Evolutionary conservation across 2,329 filamentous ascomycete species (phyloP).

Genomic region (Sphaerulina populicola): DNA sequence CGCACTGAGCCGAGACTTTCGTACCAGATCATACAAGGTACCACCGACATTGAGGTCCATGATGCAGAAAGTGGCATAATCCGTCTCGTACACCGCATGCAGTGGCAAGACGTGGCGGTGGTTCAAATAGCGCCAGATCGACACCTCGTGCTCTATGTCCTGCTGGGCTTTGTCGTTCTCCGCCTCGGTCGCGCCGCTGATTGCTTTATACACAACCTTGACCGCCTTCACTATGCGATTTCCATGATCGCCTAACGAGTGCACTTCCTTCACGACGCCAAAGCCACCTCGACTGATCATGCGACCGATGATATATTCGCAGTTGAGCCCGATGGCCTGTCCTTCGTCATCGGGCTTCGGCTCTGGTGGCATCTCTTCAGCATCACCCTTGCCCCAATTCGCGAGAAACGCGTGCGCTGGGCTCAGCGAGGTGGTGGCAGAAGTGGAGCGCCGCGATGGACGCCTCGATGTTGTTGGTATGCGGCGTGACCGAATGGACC

Average conservation of each 20-base stretch:
- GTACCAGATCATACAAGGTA: conserved; percentile 56
- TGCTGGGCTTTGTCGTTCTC: conserved; percentile 59
- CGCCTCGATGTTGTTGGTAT: conserved; percentile 19
- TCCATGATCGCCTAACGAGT: conserved; percentile 47
- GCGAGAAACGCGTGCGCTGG: conserved; percentile 30
- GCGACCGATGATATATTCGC: conserved; percentile 59
- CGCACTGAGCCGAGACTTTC: conserved; percentile 41
- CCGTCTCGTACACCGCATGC: conserved; percentile 56
- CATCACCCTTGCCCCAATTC: conserved; percentile 23
- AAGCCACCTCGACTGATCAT: conserved; percentile 59
- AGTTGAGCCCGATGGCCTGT: conserved; percentile 52
- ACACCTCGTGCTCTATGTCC: conserved; percentile 61
- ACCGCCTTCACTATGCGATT: conserved; percentile 52
- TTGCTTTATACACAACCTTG: conserved; percentile 57
- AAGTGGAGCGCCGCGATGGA: conserved; percentile 26
- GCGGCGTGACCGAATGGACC: conserved; percentile 23
- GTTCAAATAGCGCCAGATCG: conserved; percentile 57
- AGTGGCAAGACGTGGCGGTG: conserved; percentile 56
- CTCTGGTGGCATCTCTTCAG: conserved; percentile 25
- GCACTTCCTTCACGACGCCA: conserved; percentile 59
- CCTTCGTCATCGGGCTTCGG: conserved; percentile 57
- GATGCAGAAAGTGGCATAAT: conserved; percentile 62
- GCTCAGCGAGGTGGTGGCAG: conserved; percentile 25
- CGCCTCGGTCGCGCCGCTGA: conserved; percentile 47
- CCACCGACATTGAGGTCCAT: conserved; percentile 56